Conservation (phyloP, 495 filamentous ascomycete genomes). For the Hypoxylon fuscum region DNA sequence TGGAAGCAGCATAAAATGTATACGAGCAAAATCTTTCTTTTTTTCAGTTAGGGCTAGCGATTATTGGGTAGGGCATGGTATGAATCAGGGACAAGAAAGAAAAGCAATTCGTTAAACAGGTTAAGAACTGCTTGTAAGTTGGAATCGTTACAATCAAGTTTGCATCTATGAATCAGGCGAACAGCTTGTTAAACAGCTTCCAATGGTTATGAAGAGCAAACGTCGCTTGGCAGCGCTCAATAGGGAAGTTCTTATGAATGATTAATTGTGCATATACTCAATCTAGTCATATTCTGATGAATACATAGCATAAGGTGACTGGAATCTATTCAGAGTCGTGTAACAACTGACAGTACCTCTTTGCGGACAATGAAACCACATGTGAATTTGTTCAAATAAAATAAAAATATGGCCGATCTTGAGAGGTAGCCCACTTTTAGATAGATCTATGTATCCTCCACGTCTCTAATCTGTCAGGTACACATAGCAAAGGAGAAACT, state of each 20-base stretch:
- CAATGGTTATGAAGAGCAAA: constrained; percentile 2
- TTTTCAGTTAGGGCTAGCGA: constrained; percentile 11
- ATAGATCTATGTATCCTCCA: constrained; percentile 19
- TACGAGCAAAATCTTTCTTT: constrained; percentile 19
- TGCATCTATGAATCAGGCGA: constrained; percentile 6
- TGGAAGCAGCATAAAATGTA: constrained; percentile 26
- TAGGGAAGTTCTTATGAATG: constrained; percentile 13
- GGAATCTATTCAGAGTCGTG: constrained; percentile 20
- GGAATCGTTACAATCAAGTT: constrained; percentile 13
- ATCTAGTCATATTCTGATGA: neutral
- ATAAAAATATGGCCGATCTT: constrained; percentile 12
- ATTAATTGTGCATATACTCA: neutral
- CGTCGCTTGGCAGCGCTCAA: constrained; percentile 9
- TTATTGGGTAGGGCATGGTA: constrained; percentile 6
- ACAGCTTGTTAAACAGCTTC: neutral
- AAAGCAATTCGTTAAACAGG: constrained; percentile 7
- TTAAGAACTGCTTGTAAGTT: constrained; percentile 8
- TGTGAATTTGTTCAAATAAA: constrained; percentile 3
- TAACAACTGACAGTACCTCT: constrained; percentile 3
- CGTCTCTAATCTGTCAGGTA: neutral
- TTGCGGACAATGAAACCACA: neutral
- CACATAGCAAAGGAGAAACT: neutral
- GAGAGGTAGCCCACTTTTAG: constrained; percentile 13
- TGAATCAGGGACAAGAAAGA: constrained; percentile 6
- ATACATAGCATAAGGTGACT: constrained; percentile 26